Percentiles rank a stretch among this genome's conserved stretches.
Conservation (phyloP, 139 green algal species). For the Coccomyxa sp. region DNA sequence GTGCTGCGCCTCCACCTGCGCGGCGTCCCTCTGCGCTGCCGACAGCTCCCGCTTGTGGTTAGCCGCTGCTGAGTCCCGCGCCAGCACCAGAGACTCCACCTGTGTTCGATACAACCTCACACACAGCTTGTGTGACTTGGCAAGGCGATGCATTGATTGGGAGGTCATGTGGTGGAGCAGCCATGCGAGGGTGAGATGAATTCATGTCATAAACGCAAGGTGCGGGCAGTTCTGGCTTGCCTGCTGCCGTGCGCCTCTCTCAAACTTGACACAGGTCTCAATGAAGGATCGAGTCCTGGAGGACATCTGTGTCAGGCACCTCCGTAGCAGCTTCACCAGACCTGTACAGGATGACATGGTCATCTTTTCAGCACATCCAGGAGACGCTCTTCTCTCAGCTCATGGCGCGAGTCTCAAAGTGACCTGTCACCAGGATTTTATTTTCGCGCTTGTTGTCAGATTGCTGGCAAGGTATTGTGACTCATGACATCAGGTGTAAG, state of each 20-base stretch:
- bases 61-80: conserved; percentile 40
- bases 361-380: not conserved
- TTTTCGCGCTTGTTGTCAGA: too few species aligned
- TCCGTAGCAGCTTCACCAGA: conserved; percentile 72
- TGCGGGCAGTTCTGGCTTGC: too few species aligned
- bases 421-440: too few species aligned
- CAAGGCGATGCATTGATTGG: not conserved
- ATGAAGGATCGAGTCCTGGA: conserved; percentile 43
- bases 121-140: too few species aligned
- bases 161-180: not conserved
- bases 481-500: not conserved
- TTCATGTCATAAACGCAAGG: too few species aligned
- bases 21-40: conserved; percentile 46
- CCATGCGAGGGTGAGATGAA: not conserved
- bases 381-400: too few species aligned
- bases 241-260: conserved; percentile 53
- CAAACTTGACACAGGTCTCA: conserved; percentile 45
- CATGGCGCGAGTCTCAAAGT: too few species aligned
- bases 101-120: conserved; percentile 20
- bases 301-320: conserved; percentile 57
- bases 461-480: not conserved
- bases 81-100: conserved; percentile 59
- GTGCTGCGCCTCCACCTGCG: conserved; percentile 39
- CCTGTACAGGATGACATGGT: conserved; percentile 34
- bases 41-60: conserved; percentile 65